Percentiles rank a stretch among this genome's conserved stretches.
These are phyloP conservation scores for Yarrowia galli DNA, from an alignment of 1,139 yeast genomes.

Conservation along the genomic window DNA sequence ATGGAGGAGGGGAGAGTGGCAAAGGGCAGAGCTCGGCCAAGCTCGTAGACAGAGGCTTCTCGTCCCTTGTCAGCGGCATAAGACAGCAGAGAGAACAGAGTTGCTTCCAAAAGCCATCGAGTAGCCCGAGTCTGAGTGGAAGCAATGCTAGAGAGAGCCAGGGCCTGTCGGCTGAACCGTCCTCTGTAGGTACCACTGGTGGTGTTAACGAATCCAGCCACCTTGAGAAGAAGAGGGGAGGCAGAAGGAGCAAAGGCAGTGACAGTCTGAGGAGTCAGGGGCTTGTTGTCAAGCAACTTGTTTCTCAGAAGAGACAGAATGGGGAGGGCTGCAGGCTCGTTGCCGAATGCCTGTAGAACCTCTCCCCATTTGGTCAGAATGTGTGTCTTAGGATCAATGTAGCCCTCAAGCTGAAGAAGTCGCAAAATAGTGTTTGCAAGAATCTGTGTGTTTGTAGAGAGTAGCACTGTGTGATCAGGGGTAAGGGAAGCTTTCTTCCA, in stretches of 20 bases:
- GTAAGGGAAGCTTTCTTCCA: slow-evolving; percentile 42
- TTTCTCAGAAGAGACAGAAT: slow-evolving; percentile 48
- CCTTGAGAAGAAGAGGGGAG: slow-evolving; percentile 61
- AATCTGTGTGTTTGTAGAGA: slow-evolving; percentile 40
- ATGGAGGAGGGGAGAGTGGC: slow-evolving; percentile 55
- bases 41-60: slow-evolving; percentile 52
- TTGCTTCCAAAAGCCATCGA: slow-evolving; percentile 64
- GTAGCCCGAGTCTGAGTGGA: slow-evolving; percentile 61
- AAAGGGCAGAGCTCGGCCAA: slow-evolving; percentile 70
- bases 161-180: slow-evolving; percentile 68
- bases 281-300: slow-evolving; percentile 43
- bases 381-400: slow-evolving; percentile 55
- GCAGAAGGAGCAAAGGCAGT: slow-evolving; percentile 57
- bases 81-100: slow-evolving; percentile 60
- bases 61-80: slow-evolving; percentile 61
- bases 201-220: slow-evolving; percentile 53
- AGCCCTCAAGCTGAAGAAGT: slow-evolving; percentile 62
- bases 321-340: slow-evolving; percentile 45
- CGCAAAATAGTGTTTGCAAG: slow-evolving; percentile 62
- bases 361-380: slow-evolving; percentile 65
- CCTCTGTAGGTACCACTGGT: slow-evolving; percentile 58
- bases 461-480: slow-evolving; percentile 46
- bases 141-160: slow-evolving; percentile 72
- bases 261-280: slow-evolving; percentile 40
- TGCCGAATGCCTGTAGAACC: slow-evolving; percentile 50